A percentile compares a stretch with the other conserved stretches of the same genome.
Evolutionary conservation across 2,329 filamentous ascomycete genomes (phyloP).

Genomic region (Pseudonectria foliicola): DNA sequence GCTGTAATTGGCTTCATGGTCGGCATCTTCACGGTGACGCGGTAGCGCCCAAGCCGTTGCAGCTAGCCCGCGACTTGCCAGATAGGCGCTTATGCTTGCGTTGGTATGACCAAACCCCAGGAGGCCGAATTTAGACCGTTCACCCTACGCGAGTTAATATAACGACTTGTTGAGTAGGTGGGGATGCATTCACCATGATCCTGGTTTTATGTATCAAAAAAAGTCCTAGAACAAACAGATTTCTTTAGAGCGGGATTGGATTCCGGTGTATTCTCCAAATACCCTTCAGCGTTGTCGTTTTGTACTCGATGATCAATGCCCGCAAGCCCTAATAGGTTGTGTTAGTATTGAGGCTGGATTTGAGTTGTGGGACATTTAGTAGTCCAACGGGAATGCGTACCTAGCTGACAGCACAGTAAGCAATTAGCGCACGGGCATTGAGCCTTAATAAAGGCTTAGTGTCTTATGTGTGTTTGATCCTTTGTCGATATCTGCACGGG

Average conservation of each 20-base stretch:
- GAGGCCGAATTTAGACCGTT: too few species aligned
- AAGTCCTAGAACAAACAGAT: neutral
- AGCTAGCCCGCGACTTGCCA: too few species aligned
- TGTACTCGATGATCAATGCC: neutral
- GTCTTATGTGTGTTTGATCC: too few species aligned
- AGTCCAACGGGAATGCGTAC: neutral
- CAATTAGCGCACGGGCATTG: neutral
- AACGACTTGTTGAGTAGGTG: neutral
- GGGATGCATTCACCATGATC: neutral
- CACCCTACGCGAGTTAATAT: neutral
- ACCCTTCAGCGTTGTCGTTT: too few species aligned
- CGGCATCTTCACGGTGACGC: too few species aligned
- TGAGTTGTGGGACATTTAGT: neutral
- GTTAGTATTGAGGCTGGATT: neutral
- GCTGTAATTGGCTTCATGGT: too few species aligned
- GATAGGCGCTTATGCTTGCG: too few species aligned
- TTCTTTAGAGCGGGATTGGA: neutral
- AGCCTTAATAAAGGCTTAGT: neutral
- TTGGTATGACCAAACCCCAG: too few species aligned
- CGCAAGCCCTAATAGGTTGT: neutral
- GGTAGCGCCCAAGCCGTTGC: too few species aligned
- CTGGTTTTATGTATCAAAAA: neutral
- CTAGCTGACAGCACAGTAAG: neutral
- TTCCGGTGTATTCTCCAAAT: neutral
- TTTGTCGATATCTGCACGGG: too few species aligned